Evolutionary conservation across 768 basidiomycete genomes (phyloP).

Genomic region (Hysterangium stoloniferum): DNA sequence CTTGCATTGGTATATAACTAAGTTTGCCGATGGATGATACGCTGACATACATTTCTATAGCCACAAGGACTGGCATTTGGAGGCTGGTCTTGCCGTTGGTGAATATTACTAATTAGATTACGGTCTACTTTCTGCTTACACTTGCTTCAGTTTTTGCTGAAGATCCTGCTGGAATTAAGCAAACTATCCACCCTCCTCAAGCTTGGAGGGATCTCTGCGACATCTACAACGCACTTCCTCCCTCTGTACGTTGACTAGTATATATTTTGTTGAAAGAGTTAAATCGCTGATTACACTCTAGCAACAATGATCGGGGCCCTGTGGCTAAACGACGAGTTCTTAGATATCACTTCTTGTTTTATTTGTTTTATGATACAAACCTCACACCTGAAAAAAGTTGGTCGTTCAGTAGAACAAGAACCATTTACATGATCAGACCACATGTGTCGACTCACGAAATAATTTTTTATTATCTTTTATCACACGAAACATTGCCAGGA

Average conservation of each 20-base stretch:
- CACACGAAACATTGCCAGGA: too few species aligned
- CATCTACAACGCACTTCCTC: not conserved
- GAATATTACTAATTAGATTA: not conserved
- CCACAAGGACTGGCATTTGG: slow-evolving; percentile 37
- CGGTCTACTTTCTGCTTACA: slow-evolving; percentile 13
- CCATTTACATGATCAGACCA: too few species aligned
- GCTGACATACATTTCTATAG: slow-evolving; percentile 12
- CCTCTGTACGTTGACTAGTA: not conserved
- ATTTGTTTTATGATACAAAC: too few species aligned
- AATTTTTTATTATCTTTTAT: too few species aligned
- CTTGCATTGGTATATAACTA: slow-evolving; percentile 32
- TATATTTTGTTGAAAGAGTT: not conserved
- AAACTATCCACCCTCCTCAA: not conserved
- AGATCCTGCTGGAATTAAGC: slow-evolving; percentile 14
- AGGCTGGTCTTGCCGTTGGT: slow-evolving; percentile 10
- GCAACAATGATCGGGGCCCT: too few species aligned
- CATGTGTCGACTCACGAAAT: too few species aligned
- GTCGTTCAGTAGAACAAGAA: too few species aligned
- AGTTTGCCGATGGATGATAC: not conserved
- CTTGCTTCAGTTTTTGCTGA: slow-evolving; percentile 33
- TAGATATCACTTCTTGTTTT: too few species aligned
- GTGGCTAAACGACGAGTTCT: too few species aligned
- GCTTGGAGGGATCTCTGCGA: not conserved
- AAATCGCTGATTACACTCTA: too few species aligned
- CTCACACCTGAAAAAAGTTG: too few species aligned